Evolutionary conservation across 73 alveolate genomes (phyloP).

Genomic region (Uronychia setigera): DNA sequence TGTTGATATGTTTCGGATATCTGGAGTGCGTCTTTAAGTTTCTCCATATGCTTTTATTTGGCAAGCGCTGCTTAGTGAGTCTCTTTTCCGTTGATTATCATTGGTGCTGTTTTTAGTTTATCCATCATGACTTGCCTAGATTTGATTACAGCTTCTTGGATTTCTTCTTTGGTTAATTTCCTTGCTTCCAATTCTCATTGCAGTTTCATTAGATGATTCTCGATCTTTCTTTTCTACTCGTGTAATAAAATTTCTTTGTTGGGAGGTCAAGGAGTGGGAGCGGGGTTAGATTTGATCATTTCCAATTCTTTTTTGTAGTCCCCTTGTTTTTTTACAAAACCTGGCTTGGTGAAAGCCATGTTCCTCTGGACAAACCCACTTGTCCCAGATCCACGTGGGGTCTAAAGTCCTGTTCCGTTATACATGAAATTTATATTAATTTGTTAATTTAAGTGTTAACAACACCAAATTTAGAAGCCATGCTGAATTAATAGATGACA

Average conservation of each 20-base stretch:
- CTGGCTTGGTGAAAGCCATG: conserved; percentile 76
- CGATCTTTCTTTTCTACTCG: conserved; percentile 90
- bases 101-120: conserved; percentile 68
- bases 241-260: conserved; percentile 89
- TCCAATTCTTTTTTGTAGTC: conserved; percentile 82
- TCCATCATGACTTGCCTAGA: conserved; percentile 68
- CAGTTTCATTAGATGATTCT: conserved; percentile 70
- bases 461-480: too few species aligned
- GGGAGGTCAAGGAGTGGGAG: conserved; percentile 88
- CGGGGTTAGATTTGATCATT: conserved; percentile 84
- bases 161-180: conserved; percentile 69
- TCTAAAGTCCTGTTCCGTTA: conserved; percentile 94
- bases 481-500: too few species aligned
- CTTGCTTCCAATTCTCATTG: conserved; percentile 65
- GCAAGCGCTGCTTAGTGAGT: conserved; percentile 82
- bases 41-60: conserved; percentile 84
- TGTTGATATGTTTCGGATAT: conserved; percentile 84
- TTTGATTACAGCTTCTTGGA: conserved; percentile 62
- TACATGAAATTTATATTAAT: too few species aligned
- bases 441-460: too few species aligned
- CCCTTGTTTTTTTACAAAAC: conserved; percentile 55
- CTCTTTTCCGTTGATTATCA: conserved; percentile 58
- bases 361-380: conserved; percentile 95
- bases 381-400: conserved; percentile 98
- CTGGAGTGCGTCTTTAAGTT: conserved; percentile 80